A percentile compares a stretch with the other conserved stretches of the same genome.
Evolutionary conservation across 345 rosid species (phyloP).

Genomic region (Populus nigra): DNA sequence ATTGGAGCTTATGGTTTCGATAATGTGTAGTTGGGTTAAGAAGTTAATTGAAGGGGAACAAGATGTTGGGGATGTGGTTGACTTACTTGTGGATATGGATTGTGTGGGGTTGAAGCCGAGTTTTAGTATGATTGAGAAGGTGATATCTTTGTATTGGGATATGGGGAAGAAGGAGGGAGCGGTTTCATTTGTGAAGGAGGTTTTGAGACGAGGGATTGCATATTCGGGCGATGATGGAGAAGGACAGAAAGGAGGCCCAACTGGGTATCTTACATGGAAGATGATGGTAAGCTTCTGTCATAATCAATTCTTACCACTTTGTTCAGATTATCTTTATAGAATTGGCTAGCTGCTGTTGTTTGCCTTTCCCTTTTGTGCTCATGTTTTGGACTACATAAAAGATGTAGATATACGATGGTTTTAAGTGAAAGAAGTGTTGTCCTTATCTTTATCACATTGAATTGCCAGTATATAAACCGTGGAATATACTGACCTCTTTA

Average conservation of each 20-base stretch:
- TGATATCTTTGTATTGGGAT: constrained; percentile 84
- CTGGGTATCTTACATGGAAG: constrained; percentile 94
- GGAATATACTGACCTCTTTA: no score
- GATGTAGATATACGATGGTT: neutral
- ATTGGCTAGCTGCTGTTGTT: neutral
- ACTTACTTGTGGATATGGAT: constrained; percentile 83
- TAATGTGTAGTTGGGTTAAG: constrained; percentile 87
- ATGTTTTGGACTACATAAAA: neutral
- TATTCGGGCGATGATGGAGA: constrained; percentile 42
- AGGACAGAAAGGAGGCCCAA: constrained; percentile 77
- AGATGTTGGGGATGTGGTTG: constrained; percentile 63
- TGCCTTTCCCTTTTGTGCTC: neutral
- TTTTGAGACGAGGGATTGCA: constrained; percentile 51
- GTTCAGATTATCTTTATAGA: neutral
- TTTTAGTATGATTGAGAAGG: constrained; percentile 93
- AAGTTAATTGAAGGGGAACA: constrained; percentile 64
- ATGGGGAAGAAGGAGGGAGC: constrained; percentile 60
- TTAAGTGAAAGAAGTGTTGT: neutral
- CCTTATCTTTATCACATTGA: neutral
- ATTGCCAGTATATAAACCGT: neutral
- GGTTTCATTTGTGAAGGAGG: constrained; percentile 66
- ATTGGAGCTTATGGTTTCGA: constrained; percentile 91
- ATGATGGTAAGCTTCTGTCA: constrained; percentile 59
- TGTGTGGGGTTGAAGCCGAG: constrained; percentile 82
- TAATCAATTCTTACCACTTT: neutral